Evolutionary conservation across 345 rosid genomes (phyloP).

Genomic region (Gossypium ekmanianum): DNA sequence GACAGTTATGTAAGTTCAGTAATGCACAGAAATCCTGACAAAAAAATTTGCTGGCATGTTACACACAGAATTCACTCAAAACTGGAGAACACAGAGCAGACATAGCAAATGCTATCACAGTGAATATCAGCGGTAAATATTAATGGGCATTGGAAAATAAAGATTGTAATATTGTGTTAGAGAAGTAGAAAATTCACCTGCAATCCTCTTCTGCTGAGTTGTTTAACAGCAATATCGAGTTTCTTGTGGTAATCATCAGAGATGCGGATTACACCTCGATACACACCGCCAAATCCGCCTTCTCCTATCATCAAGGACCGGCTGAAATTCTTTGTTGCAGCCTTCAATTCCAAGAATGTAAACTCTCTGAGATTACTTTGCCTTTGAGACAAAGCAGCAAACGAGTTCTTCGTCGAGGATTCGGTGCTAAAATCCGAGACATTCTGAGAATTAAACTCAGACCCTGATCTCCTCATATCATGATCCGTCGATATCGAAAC

Average conservation of each 20-base stretch:
- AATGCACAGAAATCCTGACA: not conserved
- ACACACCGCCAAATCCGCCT: constrained; percentile 94
- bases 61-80: not conserved
- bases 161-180: not conserved
- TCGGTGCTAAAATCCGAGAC: constrained; percentile 60
- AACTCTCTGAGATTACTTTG: constrained; percentile 73
- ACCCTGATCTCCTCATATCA: constrained; percentile 55
- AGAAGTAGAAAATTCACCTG: constrained; percentile 45
- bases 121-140: too few species aligned
- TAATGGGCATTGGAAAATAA: too few species aligned
- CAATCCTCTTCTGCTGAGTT: constrained; percentile 82
- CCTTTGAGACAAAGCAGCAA: constrained; percentile 61
- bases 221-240: constrained; percentile 92
- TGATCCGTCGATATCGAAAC: constrained; percentile 45
- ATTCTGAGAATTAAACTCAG: constrained; percentile 63
- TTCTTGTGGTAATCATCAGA: constrained; percentile 52
- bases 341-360: constrained; percentile 64
- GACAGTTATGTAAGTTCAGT: not conserved
- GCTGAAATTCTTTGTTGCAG: constrained; percentile 85
- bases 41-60: not conserved
- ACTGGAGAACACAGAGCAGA: not conserved
- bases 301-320: constrained; percentile 93
- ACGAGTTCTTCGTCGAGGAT: constrained; percentile 56
- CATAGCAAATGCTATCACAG: too few species aligned
- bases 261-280: constrained; percentile 61